Percentiles rank a stretch among this genome's conserved stretches.
Evolutionary conservation across 345 rosid genomes (phyloP).

Genomic region (Brassica carinata): DNA sequence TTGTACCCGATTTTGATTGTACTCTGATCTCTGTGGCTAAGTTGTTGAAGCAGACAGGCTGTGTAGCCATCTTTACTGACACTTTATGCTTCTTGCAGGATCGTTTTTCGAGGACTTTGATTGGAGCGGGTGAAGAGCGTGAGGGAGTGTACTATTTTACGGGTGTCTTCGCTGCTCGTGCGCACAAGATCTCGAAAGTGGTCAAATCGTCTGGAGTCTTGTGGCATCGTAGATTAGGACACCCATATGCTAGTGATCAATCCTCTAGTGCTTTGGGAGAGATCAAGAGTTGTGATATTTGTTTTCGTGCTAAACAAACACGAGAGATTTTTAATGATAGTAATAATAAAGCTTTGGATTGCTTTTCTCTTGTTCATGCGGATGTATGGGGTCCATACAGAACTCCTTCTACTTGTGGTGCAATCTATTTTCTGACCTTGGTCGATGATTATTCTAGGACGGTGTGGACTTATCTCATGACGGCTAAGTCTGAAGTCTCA

Average conservation of each 20-base stretch:
- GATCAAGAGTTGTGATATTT: neutral
- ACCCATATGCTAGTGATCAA: neutral
- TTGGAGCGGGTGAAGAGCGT: too few relatives aligned
- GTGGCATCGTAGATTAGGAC: too few relatives aligned
- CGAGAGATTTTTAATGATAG: neutral
- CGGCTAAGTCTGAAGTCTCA: neutral
- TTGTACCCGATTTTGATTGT: too few relatives aligned
- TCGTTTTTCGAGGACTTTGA: too few relatives aligned
- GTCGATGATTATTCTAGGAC: neutral
- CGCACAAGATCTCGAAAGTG: too few relatives aligned
- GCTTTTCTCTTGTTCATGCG: neutral
- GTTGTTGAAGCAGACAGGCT: too few relatives aligned
- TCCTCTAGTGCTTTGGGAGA: neutral
- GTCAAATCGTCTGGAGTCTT: too few relatives aligned
- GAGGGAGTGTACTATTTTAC: too few relatives aligned
- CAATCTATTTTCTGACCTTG: neutral
- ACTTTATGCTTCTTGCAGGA: too few relatives aligned
- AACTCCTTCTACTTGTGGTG: neutral
- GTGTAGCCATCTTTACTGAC: too few relatives aligned
- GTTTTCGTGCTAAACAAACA: constrained; percentile 1
- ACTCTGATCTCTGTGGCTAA: too few relatives aligned
- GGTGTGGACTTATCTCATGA: neutral
- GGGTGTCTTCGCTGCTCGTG: too few relatives aligned
- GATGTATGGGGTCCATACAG: neutral
- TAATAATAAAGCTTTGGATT: neutral